Evolutionary conservation across 768 basidiomycete species (phyloP).

Genomic region (Lactarius deliciosus): DNA sequence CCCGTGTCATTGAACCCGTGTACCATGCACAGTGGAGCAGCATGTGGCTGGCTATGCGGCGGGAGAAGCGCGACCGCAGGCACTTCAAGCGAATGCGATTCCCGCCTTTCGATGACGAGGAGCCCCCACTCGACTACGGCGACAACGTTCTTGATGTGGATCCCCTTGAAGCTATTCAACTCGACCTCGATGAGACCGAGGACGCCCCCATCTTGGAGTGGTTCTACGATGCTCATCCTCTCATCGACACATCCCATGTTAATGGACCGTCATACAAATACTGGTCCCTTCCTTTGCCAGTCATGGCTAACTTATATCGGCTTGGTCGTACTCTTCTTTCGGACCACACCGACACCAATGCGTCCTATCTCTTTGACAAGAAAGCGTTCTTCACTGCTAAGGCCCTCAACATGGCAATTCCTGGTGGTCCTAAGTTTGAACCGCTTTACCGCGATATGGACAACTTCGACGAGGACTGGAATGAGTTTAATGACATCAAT

Average conservation of each 20-base stretch:
- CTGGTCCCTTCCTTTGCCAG: conserved; percentile 89
- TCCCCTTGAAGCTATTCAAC: conserved; percentile 94
- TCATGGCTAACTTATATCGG: conserved; percentile 96
- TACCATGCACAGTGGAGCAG: conserved; percentile 99
- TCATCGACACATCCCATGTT: conserved; percentile 84
- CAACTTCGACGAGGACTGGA: conserved; percentile 97
- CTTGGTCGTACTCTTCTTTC: conserved; percentile 91
- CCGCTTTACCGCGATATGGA: conserved; percentile 97
- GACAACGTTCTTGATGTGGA: conserved; percentile 99
- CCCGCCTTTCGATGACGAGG: conserved; percentile 99
- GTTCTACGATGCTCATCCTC: conserved; percentile 98
- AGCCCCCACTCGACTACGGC: conserved; percentile 97
- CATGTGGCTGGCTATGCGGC: conserved; percentile 99
- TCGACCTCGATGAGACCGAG: conserved; percentile 91
- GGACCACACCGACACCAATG: conserved; percentile 88
- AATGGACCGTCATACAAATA: conserved; percentile 93
- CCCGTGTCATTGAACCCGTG: conserved; percentile 93
- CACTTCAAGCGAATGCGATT: conserved; percentile 99
- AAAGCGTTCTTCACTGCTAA: conserved; percentile 98
- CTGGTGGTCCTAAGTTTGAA: conserved; percentile 98
- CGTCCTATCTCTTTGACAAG: conserved; percentile 95
- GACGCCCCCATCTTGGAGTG: conserved; percentile 91
- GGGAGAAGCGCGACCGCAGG: conserved; percentile 96
- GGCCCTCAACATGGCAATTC: conserved; percentile 94
- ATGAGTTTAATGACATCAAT: conserved; percentile 99